Evolutionary conservation across 2,329 filamentous ascomycete species (phyloP).

Genomic region (Talaromyces pinophilus): DNA sequence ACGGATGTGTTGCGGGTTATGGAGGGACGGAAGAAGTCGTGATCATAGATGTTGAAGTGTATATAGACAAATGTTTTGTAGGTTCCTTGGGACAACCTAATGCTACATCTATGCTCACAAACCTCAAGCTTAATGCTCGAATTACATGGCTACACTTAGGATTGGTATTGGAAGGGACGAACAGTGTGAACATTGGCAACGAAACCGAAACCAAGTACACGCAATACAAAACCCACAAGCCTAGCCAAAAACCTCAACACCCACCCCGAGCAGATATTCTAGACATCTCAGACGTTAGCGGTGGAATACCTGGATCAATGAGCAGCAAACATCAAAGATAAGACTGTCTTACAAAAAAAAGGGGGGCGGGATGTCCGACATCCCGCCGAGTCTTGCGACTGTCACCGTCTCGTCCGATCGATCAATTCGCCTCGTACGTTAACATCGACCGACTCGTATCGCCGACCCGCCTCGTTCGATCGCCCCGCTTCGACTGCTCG

Average conservation of each 20-base stretch:
- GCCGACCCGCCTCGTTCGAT: neutral
- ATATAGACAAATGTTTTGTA: neutral
- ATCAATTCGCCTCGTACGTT: neutral
- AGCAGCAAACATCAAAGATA: neutral
- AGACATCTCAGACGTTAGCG: slow-evolving; percentile 11
- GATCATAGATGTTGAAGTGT: neutral
- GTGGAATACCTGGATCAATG: slow-evolving; percentile 16
- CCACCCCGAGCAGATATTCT: too few relatives aligned
- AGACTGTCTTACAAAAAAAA: slow-evolving; percentile 7
- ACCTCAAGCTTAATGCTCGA: neutral
- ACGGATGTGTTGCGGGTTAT: slow-evolving; percentile 79
- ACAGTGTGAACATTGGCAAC: neutral
- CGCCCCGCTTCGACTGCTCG: neutral
- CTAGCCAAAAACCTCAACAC: neutral
- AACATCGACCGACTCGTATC: neutral
- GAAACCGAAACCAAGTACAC: neutral
- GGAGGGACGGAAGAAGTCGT: slow-evolving; percentile 58
- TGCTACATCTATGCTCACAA: neutral
- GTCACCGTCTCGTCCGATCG: neutral
- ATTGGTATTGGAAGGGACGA: neutral
- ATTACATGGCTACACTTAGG: neutral
- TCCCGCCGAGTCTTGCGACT: neutral
- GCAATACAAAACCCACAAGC: neutral
- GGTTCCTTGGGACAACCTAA: neutral
- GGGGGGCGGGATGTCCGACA: neutral